phyloP scores from a whole-genome alignment of 768 basidiomycete species.

The Gyrodon lividus region DNA sequence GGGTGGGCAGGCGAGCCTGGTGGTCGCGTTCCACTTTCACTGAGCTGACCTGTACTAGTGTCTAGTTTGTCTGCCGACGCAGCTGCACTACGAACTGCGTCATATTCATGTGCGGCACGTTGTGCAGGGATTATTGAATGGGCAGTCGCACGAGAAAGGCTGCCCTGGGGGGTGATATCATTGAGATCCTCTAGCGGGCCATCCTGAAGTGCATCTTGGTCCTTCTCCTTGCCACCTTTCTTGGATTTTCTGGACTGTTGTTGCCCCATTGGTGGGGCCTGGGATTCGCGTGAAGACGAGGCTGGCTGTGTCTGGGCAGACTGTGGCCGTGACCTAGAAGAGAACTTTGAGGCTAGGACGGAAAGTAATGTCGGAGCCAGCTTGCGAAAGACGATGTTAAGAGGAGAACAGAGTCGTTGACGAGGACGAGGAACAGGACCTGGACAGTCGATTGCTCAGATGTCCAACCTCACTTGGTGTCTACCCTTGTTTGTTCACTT shows the following conservation, averaged over 20 bases:
- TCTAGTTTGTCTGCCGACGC: slow-evolving; percentile 34
- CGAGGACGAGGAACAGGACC: too few relatives aligned
- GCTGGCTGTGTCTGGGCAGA: slow-evolving; percentile 70
- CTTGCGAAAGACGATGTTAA: slow-evolving; percentile 37
- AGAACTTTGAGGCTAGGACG: slow-evolving; percentile 66
- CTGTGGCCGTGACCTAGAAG: slow-evolving; percentile 66
- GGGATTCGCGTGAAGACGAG: slow-evolving; percentile 37
- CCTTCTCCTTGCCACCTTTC: slow-evolving; percentile 70
- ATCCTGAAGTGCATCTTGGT: slow-evolving; percentile 49
- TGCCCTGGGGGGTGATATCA: slow-evolving; percentile 38
- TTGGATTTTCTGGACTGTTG: slow-evolving; percentile 81
- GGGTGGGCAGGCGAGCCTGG: slow-evolving; percentile 29
- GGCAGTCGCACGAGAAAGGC: slow-evolving; percentile 46
- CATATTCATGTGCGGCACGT: slow-evolving; percentile 37
- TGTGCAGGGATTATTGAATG: slow-evolving; percentile 40
- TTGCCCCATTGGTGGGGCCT: slow-evolving; percentile 69
- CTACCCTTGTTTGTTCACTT: slow-evolving; percentile 35
- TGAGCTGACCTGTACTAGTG: slow-evolving; percentile 35
- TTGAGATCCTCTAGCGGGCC: slow-evolving; percentile 39
- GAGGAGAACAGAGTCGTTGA: slow-evolving; percentile 21
- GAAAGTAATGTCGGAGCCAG: slow-evolving; percentile 85
- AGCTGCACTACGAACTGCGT: slow-evolving; percentile 31
- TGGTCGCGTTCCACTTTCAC: slow-evolving; percentile 39
- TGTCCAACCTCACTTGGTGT: slow-evolving; percentile 13
- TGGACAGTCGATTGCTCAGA: slow-evolving; percentile 24